A percentile compares a stretch with the other conserved stretches of the same genome.
Evolutionary conservation across 208 protist species (phyloP).

Genomic region (Trypanosoma platydactyli): DNA sequence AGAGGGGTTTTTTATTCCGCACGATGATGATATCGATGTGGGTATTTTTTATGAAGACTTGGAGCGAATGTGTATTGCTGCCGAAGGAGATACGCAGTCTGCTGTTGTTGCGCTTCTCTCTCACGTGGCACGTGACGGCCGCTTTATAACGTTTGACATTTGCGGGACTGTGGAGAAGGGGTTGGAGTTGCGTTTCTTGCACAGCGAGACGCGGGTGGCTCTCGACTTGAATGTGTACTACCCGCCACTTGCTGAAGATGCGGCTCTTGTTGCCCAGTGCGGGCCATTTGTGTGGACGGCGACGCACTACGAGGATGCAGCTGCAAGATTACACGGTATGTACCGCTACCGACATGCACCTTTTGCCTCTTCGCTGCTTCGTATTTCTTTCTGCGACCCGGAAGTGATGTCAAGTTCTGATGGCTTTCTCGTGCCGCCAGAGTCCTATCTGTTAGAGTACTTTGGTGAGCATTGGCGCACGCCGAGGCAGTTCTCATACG

Average conservation of each 20-base stretch:
- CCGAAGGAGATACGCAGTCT: conserved; percentile 17
- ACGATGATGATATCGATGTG: conserved; percentile 89
- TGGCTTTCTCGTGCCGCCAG: conserved; percentile 61
- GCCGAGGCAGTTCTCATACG: conserved; percentile 72
- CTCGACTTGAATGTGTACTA: conserved; percentile 91
- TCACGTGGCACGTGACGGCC: conserved; percentile 27
- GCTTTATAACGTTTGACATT: conserved; percentile 73
- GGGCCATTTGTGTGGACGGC: conserved; percentile 80
- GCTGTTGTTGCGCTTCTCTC: conserved; percentile 41
- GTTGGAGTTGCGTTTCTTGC: conserved; percentile 77
- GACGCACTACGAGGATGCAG: conserved; percentile 71
- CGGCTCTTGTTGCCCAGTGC: conserved; percentile 24
- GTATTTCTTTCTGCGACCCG: conserved; percentile 46
- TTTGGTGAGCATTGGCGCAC: conserved; percentile 79
- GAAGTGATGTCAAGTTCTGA: background rate
- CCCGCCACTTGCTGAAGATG: conserved; percentile 45
- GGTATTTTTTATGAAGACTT: conserved; percentile 72
- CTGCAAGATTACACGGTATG: conserved; percentile 60
- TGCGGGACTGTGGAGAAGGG: conserved; percentile 71
- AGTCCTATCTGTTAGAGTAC: conserved; percentile 76
- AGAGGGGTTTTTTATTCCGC: conserved; percentile 79
- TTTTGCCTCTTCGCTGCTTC: conserved; percentile 37
- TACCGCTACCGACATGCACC: conserved; percentile 79
- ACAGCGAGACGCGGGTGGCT: conserved; percentile 49
- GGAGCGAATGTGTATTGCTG: conserved; percentile 3